Base-by-base conservation (phyloP, 2,329 filamentous ascomycete species). In the Nemania abortiva region DNA sequence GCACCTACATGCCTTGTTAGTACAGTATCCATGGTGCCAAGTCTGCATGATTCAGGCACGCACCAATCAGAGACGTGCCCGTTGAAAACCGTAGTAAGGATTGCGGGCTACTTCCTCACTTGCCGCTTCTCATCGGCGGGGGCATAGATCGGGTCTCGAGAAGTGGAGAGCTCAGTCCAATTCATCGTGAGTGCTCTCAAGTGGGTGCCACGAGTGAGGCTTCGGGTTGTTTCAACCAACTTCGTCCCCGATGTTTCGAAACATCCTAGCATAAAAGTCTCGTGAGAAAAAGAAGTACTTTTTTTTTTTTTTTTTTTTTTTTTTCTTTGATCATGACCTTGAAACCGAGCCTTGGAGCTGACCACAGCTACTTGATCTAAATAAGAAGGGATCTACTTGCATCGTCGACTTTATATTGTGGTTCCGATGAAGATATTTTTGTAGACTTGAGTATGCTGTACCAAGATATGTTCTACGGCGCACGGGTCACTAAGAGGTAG, bases 41-140 rank as follows among this genome's bases (percentile, higher is more conserved):
- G 50, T 15, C 49, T 69, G 67, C 61, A 70, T 67, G 59, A 66
- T 69, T 64, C 66, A 71, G 70, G 66, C 53, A 71, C 66, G 56
- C 64, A 61, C 67, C 67, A 71, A 71, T 71, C 52, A 65, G 22
- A 50, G 39, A 15, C 18, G 39, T 50, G 59, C 59, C 58, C 49
- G 52, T 63, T 42, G 55, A 29, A 18, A 39, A 34, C 50, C 59
- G 13, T 47, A 29, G 18, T 27, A 24, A 52, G 13, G 47, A 22
- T 47, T 18, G 37, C 6, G 42, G 15, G 37, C 22, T 49, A 24
- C 24, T 42, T 49, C 34, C 34, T 29, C 49, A 47, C 55, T 64
- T 61, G 27, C 39, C 31, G 24, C 54, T 42, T 45, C 22, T 59
- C 18, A 37, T 15, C n/a, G 31, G 20, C 10, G 31, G 20, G 20